A percentile compares a stretch with the other conserved stretches of the same genome.
These are phyloP conservation scores for Pythium brachiatum DNA, from an alignment of 352 stramenopile species.

Conservation along the genomic window DNA sequence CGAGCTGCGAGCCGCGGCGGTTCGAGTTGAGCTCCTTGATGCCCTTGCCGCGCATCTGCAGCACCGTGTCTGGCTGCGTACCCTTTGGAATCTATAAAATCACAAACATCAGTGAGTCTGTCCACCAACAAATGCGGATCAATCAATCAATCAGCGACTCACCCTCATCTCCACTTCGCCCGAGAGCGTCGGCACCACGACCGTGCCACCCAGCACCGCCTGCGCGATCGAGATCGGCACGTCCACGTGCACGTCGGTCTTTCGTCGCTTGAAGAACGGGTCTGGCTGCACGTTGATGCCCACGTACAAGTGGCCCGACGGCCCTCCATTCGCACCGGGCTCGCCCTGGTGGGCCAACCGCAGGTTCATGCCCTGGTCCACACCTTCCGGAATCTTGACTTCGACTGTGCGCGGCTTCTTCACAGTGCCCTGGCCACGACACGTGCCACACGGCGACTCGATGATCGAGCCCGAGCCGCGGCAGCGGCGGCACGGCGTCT, in stretches of 20 bases:
- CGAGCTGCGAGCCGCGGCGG: slow-evolving; percentile 94
- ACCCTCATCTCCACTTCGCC: slow-evolving; percentile 98
- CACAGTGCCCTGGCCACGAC: slow-evolving; percentile 72
- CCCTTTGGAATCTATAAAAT: slow-evolving; percentile 82
- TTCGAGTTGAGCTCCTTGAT: slow-evolving; percentile 94
- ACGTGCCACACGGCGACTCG: slow-evolving; percentile 78
- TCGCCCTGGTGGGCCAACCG: slow-evolving; percentile 92
- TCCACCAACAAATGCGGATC: background rate
- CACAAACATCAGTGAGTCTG: background rate
- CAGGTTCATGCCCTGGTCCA: slow-evolving; percentile 96
- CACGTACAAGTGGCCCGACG: slow-evolving; percentile 93
- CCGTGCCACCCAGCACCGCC: slow-evolving; percentile 90
- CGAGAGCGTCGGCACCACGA: slow-evolving; percentile 96
- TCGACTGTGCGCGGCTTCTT: slow-evolving; percentile 92
- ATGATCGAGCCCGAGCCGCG: slow-evolving; percentile 79
- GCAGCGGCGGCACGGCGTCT: slow-evolving; percentile 83
- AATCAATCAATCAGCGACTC: too few relatives aligned
- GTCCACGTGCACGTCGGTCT: slow-evolving; percentile 93
- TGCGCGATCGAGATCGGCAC: slow-evolving; percentile 92
- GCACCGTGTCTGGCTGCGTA: slow-evolving; percentile 93
- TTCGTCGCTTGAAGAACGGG: slow-evolving; percentile 95
- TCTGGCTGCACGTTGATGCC: slow-evolving; percentile 93
- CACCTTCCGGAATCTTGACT: slow-evolving; percentile 93
- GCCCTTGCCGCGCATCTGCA: slow-evolving; percentile 96
- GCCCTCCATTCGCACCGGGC: slow-evolving; percentile 75